A percentile compares a stretch with the other conserved stretches of the same genome.
phyloP scores from a whole-genome alignment of 495 filamentous ascomycete species.

The Penicillium verhagenii region DNA sequence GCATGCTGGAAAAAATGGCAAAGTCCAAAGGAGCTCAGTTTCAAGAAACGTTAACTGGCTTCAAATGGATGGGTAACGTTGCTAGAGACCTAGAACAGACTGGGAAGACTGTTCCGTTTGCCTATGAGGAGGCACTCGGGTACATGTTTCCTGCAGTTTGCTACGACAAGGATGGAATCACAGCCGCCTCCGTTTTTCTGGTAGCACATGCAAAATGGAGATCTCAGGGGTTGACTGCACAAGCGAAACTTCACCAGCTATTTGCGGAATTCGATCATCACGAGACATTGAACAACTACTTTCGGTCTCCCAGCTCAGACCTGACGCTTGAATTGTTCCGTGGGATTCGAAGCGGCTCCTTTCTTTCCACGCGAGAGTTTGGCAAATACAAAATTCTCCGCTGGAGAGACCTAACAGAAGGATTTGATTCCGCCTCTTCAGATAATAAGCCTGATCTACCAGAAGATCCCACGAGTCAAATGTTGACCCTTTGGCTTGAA shows the following conservation, averaged over 20 bases:
- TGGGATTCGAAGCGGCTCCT: constrained; percentile 49
- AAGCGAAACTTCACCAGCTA: constrained; percentile 57
- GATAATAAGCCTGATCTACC: constrained; percentile 59
- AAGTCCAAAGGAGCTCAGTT: constrained; percentile 54
- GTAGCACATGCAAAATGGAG: constrained; percentile 55
- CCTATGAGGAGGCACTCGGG: constrained; percentile 72
- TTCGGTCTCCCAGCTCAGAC: constrained; percentile 57
- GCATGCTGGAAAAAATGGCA: constrained; percentile 64
- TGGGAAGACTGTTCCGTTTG: constrained; percentile 56
- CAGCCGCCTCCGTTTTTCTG: constrained; percentile 64
- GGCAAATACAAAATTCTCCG: constrained; percentile 52
- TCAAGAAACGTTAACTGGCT: constrained; percentile 68
- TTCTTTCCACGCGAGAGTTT: constrained; percentile 42
- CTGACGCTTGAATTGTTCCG: constrained; percentile 55
- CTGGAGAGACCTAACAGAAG: constrained; percentile 69
- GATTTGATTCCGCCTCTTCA: constrained; percentile 58
- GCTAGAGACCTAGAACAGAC: constrained; percentile 41
- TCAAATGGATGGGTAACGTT: constrained; percentile 69
- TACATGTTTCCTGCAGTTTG: constrained; percentile 70
- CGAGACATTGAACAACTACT: constrained; percentile 66
- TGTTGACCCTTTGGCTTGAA: constrained; percentile 69
- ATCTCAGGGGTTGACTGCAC: constrained; percentile 54
- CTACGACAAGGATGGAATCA: constrained; percentile 70
- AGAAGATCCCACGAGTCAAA: constrained; percentile 58
- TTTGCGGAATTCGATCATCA: constrained; percentile 64